Evolutionary conservation across 345 rosid species (phyloP).

Genomic region (Zanthoxylum bungeanum): DNA sequence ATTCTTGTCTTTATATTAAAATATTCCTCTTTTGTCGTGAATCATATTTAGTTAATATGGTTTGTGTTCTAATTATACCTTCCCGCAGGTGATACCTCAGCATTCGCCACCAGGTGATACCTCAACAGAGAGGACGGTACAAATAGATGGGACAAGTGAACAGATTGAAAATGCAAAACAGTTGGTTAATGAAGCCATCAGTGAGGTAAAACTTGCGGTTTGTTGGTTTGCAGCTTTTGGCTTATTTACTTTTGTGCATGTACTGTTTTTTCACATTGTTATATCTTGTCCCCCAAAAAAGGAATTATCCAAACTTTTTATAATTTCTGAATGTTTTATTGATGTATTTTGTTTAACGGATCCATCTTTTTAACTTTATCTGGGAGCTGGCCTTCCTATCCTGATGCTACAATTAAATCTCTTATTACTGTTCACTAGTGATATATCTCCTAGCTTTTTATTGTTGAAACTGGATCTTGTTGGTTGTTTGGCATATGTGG

Average conservation of each 20-base stretch:
- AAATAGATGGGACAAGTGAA: constrained; percentile 88
- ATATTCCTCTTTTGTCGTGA: background rate
- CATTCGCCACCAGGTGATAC: constrained; percentile 96
- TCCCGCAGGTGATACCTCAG: constrained; percentile 84
- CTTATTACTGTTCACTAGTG: background rate
- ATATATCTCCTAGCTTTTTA: background rate
- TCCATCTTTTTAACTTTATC: background rate
- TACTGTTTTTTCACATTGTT: no score
- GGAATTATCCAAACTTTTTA: background rate
- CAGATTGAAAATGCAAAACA: constrained; percentile 90
- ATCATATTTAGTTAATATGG: background rate
- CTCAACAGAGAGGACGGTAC: constrained; percentile 72
- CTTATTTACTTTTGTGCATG: no score
- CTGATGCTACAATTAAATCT: background rate
- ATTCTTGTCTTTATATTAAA: background rate
- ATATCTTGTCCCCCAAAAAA: no score
- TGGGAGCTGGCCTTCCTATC: background rate
- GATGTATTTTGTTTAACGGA: background rate
- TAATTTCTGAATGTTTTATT: background rate
- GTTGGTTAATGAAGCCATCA: constrained; percentile 85
- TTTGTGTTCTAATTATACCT: background rate
- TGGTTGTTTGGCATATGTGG: no score
- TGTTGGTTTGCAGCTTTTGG: constrained; percentile 27
- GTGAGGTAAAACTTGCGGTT: constrained; percentile 75
- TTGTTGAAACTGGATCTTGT: background rate